Percentiles rank a stretch among this genome's conserved stretches.
Conservation (phyloP, 768 basidiomycete genomes). For the Chlorophyllum brunneum region DNA sequence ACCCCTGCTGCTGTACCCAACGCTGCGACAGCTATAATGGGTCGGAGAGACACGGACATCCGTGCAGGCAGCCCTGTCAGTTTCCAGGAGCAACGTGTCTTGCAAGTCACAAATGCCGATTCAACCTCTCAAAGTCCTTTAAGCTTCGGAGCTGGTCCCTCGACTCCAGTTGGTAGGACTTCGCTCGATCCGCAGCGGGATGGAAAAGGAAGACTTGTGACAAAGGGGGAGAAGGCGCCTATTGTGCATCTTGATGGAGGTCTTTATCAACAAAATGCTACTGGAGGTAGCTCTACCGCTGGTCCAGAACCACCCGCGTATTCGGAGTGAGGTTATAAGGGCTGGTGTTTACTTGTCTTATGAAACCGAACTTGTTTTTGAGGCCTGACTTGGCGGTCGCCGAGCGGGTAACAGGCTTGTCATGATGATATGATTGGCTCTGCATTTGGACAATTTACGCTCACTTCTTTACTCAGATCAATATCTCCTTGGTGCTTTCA, state of each 20-base stretch:
- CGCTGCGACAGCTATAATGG: conserved; percentile 11
- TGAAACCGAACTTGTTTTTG: neutral
- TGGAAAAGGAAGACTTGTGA: conserved; percentile 28
- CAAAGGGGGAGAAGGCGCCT: conserved; percentile 26
- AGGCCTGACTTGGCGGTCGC: neutral
- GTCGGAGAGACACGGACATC: conserved; percentile 17
- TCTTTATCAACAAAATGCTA: conserved; percentile 22
- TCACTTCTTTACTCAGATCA: neutral
- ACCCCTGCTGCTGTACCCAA: conserved; percentile 14
- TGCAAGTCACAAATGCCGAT: conserved; percentile 39
- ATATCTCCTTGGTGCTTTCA: neutral
- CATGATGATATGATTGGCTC: neutral
- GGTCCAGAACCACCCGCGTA: conserved; percentile 27
- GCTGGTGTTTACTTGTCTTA: neutral
- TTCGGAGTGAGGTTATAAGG: neutral
- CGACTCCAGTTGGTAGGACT: conserved; percentile 26
- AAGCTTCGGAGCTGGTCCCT: conserved; percentile 15
- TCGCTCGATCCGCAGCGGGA: conserved; percentile 17
- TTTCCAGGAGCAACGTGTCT: conserved; percentile 32
- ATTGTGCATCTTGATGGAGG: conserved; percentile 39
- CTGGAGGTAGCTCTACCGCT: conserved; percentile 7
- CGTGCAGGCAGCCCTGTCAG: conserved; percentile 41
- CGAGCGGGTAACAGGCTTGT: neutral
- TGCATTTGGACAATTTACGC: neutral
- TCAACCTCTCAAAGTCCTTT: neutral